Evolutionary conservation across 2,329 filamentous ascomycete species (phyloP), one percentile per base, ranked within the genome.

Genomic region (Neofusicoccum umdonicola): DNA sequence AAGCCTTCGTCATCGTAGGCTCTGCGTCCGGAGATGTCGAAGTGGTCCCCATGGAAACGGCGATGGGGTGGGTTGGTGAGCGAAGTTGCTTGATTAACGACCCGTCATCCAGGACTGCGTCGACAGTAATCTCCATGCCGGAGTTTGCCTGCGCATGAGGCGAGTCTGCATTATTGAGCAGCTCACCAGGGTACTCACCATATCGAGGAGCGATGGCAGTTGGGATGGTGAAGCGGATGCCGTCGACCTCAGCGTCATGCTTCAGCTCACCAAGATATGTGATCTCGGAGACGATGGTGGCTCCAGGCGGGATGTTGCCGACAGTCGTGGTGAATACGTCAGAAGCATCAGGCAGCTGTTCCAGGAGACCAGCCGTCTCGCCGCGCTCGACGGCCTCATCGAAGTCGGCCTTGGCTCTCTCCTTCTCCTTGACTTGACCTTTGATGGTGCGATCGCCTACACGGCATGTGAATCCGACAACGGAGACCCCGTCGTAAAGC

Each of bases 251-350:
- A 48, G 87, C 84, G 71, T 92, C 89, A 68, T 91, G 87, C 76
- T 90, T 90, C 62, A 92, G 80, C 72, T 92, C 89, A 2, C 87
- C 87, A 4, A 91, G 80, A 67, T 90, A 91, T 0, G 81, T 85
- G 63, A 92, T 85, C 11, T 88, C 81, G 6, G 92, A 83, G 6
- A 81, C 73, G 39, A 91, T 77, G 39, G 79, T 82, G 15, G 84
- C 82, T 0, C 81, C 81, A 0, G 85, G 81, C 0, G 88, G 86
- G 0, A 92, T 82, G 67, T 91, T 91, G 9, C 89, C 89, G 0
- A 93, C 77, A 0, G 83, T 86, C 0, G 88, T 89, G 3, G 82
- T 85, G 72, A 92, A 92, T 35, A 90, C 84, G 72, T 92, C 90
- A 2, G 84, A 80, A 1, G 87, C 82, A 17, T 84, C 77, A 0